Percentiles rank a stretch among this genome's conserved stretches.
phyloP scores from a whole-genome alignment of 352 stramenopile species.

The Plasmopara muralis region DNA sequence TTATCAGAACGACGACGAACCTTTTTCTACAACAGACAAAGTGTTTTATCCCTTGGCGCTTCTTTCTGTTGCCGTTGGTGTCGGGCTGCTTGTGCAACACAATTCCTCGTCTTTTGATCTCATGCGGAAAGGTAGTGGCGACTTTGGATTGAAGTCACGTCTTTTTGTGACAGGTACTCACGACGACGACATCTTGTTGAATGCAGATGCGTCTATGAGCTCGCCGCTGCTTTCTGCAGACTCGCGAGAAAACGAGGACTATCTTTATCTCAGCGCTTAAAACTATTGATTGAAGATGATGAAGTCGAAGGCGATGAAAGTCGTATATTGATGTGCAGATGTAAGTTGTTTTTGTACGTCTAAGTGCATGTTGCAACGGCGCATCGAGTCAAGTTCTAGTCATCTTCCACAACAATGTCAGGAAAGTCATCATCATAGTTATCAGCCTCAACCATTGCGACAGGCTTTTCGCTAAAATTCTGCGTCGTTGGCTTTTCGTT shows the following conservation, averaged over 20 bases:
- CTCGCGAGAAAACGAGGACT: slow-evolving; percentile 40
- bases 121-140: slow-evolving; percentile 4
- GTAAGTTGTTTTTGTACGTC: neutral
- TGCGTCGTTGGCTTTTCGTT: slow-evolving; percentile 19
- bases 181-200: slow-evolving; percentile 45
- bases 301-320: slow-evolving; percentile 18
- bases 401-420: slow-evolving; percentile 74
- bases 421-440: slow-evolving; percentile 75
- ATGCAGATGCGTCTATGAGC: slow-evolving; percentile 59
- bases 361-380: neutral
- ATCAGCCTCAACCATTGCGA: slow-evolving; percentile 17
- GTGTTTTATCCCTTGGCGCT: slow-evolving; percentile 73
- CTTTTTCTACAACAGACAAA: slow-evolving; percentile 44
- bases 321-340: slow-evolving; percentile 14
- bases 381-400: slow-evolving; percentile 14
- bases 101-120: slow-evolving; percentile 19
- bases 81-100: slow-evolving; percentile 70
- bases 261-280: slow-evolving; percentile 40
- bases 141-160: slow-evolving; percentile 14
- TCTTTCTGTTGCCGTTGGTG: slow-evolving; percentile 56
- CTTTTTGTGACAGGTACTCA: slow-evolving; percentile 17
- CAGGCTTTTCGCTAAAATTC: slow-evolving; percentile 21
- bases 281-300: slow-evolving; percentile 1
- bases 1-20: slow-evolving; percentile 65
- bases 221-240: slow-evolving; percentile 47